A percentile compares a stretch with the other conserved stretches of the same genome.
Evolutionary conservation across 164 flowering plant species (phyloP).

Genomic region (Aristolochia contorta): DNA sequence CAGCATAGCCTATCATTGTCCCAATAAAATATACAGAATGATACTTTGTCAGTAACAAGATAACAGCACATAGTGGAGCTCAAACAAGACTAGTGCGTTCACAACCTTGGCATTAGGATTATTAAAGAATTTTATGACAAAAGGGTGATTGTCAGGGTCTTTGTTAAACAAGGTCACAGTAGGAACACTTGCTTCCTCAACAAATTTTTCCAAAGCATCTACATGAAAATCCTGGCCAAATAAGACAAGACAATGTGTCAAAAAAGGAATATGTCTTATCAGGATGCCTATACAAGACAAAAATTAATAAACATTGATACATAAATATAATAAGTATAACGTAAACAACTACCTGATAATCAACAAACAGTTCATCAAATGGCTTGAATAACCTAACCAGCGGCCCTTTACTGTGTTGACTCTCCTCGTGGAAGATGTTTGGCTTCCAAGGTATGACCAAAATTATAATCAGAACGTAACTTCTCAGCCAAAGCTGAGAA

Average conservation of each 20-base stretch:
- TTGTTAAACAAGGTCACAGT: conserved; percentile 49
- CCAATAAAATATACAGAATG: neutral
- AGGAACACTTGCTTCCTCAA: conserved; percentile 66
- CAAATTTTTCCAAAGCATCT: conserved; percentile 57
- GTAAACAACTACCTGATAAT: conserved; percentile 51
- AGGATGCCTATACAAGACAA: neutral
- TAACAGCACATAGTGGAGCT: neutral
- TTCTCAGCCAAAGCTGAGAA: conserved; percentile 56
- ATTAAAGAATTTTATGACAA: conserved; percentile 62
- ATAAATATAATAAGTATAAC: neutral
- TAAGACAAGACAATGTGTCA: neutral
- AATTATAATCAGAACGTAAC: conserved; percentile 74
- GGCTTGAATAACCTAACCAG: conserved; percentile 76
- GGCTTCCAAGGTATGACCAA: conserved; percentile 76
- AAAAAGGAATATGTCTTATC: neutral
- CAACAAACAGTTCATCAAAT: conserved; percentile 85
- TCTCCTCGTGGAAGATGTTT: conserved; percentile 81
- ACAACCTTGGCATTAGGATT: conserved; percentile 58
- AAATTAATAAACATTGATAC: neutral
- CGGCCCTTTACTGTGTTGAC: conserved; percentile 55
- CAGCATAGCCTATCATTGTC: conserved; percentile 55
- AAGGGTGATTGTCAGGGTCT: conserved; percentile 65
- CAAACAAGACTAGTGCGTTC: neutral
- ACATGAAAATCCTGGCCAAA: conserved; percentile 55
- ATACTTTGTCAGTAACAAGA: neutral